phyloP scores from a whole-genome alignment of 1,284 basidiomycete species.

The Rhodotorula sp. region DNA sequence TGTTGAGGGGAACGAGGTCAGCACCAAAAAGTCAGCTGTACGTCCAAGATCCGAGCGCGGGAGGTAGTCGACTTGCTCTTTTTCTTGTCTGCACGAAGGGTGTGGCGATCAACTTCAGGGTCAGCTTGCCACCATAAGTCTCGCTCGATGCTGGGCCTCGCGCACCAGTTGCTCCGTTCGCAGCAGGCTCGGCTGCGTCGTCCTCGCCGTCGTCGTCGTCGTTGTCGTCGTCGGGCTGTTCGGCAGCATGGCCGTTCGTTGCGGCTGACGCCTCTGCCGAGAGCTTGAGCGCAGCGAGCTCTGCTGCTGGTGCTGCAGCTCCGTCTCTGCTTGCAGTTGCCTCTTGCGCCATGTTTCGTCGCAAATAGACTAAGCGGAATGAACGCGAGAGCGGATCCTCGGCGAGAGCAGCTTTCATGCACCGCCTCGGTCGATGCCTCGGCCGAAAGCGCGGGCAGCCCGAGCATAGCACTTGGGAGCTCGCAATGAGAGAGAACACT shows the following conservation, averaged over 20 bases:
- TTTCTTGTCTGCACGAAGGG: conserved; percentile 36
- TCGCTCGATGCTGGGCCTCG: neutral
- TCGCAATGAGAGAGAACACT: too few relatives aligned
- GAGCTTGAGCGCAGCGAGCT: conserved; percentile 5
- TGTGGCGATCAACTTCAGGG: neutral
- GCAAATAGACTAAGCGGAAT: neutral
- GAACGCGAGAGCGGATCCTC: neutral
- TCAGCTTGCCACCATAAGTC: neutral
- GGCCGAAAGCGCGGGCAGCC: too few relatives aligned
- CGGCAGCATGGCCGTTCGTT: conserved; percentile 11
- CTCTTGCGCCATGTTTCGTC: neutral
- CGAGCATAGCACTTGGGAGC: too few relatives aligned
- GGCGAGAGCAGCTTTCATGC: neutral
- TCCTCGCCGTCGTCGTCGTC: conserved; percentile 12
- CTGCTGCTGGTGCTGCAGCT: neutral
- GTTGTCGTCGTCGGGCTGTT: conserved; percentile 13
- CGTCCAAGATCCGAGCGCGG: neutral
- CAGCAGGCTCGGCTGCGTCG: neutral
- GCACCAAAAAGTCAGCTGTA: too few relatives aligned
- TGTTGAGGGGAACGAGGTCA: neutral
- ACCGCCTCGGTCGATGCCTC: too few relatives aligned
- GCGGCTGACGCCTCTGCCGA: neutral
- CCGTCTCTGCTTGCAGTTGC: neutral
- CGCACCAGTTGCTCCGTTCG: conserved; percentile 16
- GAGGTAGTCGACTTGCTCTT: conserved; percentile 29